A percentile compares a stretch with the other conserved stretches of the same genome.
Conservation (phyloP, 2,329 filamentous ascomycete species). For the Penicillium expansum region DNA sequence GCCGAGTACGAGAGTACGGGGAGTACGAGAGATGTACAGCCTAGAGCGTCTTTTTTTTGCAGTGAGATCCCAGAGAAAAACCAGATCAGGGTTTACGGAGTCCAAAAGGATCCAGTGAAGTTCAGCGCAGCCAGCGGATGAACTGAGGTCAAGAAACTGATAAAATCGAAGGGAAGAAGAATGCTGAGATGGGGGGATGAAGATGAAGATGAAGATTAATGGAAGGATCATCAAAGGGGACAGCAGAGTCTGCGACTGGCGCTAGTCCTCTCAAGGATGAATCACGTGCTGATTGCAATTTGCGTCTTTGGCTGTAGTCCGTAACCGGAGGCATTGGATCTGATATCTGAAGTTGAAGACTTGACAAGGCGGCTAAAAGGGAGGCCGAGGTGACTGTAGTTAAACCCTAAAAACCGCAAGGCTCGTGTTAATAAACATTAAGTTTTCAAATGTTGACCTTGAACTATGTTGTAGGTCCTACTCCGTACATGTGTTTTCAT, state of each 20-base stretch:
- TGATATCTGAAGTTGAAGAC: neutral
- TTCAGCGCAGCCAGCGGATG: conserved; percentile 2
- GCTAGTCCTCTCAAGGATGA: neutral
- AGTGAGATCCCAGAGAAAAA: conserved; percentile 17
- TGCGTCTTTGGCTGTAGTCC: neutral
- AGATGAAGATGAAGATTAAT: conserved; percentile 11
- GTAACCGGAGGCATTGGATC: neutral
- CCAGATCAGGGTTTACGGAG: conserved; percentile 27
- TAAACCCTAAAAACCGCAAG: neutral
- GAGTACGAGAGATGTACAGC: conserved; percentile 27
- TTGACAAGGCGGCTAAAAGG: neutral
- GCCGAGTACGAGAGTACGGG: conserved; percentile 38
- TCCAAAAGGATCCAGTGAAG: conserved; percentile 13
- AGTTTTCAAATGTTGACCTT: neutral
- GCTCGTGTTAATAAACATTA: neutral
- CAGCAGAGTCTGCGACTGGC: conserved; percentile 7
- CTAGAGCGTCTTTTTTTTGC: conserved; percentile 27
- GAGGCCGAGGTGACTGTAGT: neutral
- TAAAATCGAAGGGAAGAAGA: conserved; percentile 11
- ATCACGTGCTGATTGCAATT: neutral
- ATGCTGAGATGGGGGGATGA: conserved; percentile 11
- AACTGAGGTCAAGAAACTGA: conserved; percentile 7
- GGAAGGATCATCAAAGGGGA: conserved; percentile 12
- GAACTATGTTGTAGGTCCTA: too few species aligned
- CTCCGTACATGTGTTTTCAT: too few species aligned